phyloP scores from a whole-genome alignment of 2,329 filamentous ascomycete species.

The Neoarthrinium moseri region DNA sequence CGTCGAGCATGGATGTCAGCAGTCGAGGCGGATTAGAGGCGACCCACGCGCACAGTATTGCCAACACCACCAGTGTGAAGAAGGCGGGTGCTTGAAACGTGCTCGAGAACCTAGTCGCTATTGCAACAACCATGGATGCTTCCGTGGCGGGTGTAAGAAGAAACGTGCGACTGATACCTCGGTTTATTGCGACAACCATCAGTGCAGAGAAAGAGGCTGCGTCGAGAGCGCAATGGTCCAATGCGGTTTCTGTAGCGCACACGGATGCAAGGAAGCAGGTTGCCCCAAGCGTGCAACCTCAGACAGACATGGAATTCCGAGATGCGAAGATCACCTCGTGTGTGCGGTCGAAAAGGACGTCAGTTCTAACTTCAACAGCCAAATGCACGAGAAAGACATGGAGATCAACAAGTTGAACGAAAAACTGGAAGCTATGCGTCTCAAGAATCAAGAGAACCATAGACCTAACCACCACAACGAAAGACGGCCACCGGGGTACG shows the following conservation, averaged over 20 bases:
- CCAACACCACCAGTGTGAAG: not conserved
- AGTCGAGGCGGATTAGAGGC: not conserved
- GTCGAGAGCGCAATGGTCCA: not conserved
- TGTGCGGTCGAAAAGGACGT: not conserved
- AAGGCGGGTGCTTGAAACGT: not conserved
- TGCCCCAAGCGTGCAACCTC: not conserved
- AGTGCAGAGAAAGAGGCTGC: not conserved
- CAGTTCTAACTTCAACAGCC: not conserved
- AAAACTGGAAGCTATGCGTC: too few relatives aligned
- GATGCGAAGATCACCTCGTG: not conserved
- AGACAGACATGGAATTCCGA: constrained; percentile 1
- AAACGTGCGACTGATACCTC: not conserved
- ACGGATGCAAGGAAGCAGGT: not conserved
- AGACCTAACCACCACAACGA: too few relatives aligned
- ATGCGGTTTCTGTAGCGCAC: not conserved
- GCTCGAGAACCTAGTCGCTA: not conserved
- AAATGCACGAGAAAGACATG: not conserved
- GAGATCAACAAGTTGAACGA: not conserved
- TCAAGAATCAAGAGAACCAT: too few relatives aligned
- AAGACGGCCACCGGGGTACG: too few relatives aligned
- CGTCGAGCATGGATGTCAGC: not conserved
- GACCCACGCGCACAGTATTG: not conserved
- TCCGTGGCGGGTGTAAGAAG: not conserved
- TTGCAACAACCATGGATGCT: not conserved
- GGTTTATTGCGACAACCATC: not conserved